Base-by-base conservation (phyloP, 176 grass and related monocot genomes). In the Oryza meyeriana region DNA sequence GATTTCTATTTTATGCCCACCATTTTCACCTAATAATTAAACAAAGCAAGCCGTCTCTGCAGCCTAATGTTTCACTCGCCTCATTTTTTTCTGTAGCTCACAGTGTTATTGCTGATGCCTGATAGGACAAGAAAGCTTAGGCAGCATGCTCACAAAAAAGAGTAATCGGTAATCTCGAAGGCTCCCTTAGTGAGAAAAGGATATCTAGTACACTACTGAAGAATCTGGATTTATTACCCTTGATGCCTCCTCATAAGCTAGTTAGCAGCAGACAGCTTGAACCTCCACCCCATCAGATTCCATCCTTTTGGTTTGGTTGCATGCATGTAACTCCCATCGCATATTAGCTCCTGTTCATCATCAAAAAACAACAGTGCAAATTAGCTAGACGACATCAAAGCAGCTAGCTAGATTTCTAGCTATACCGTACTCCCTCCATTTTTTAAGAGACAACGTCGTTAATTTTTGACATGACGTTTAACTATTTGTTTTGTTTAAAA, bases 111-210 rank as follows among this genome's bases (percentile, higher is more conserved):
- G 61, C 40, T 62, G 70, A 68, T 16, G 31, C 45, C 52, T 62
- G 77, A 75, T 22, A 63, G 4, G 79, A 63, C 50, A 70, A 30
- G 6, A 39, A 62, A 30, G n/a, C 18, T 40, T n/a, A n/a, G n/a
- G n/a, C n/a, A n/a, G n/a, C n/a, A n/a, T n/a, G n/a, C n/a, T n/a
- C n/a, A n/a, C n/a, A n/a, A n/a, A n/a, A n/a, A n/a, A n/a, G n/a
- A n/a, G n/a, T n/a, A n/a, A n/a, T n/a, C n/a, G n/a, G n/a, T n/a
- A n/a, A n/a, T n/a, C n/a, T n/a, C n/a, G n/a, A n/a, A n/a, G n/a
- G n/a, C n/a, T n/a, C n/a, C n/a, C n/a, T n/a, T 16, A 25, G 32
- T 62, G 72, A 82, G 85, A 87, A 71, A 82, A 71, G 29, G 72
- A 76, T 70, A 8, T 20, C 1, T 59, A 59, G 2, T 47, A 47